Base-by-base conservation (phyloP, 768 basidiomycete species). In the Pholiota microspora region DNA sequence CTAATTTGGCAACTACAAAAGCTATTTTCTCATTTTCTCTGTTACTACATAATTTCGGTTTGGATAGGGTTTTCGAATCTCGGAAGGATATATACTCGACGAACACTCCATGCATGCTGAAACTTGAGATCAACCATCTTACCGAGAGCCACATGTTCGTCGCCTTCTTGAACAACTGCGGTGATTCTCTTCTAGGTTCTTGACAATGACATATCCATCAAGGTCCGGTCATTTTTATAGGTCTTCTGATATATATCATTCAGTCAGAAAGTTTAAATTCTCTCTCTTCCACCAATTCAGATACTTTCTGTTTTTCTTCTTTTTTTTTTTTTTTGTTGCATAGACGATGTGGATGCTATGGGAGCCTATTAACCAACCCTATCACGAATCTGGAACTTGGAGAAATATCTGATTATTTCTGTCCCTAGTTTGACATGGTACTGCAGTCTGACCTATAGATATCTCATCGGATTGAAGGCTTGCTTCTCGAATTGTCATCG, bases 141-240 rank as follows among this genome's bases (percentile, higher is more conserved):
- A 27, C 24, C n/a, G 28, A 27, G 45, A 46, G 28, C 45, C 45
- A 46, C 45, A 46, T 46, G 45, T 46, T n/a, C 45, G n/a, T 28
- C 21, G n/a, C n/a, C 25, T 36, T 36, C 35, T 18, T 36, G 35
- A 36, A 31, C 31, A 31, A 36, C n/a, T 36, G 35, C 35, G 35
- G n/a, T 36, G 35, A 36, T 36, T 36, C 35, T 36, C 35, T n/a
- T 12, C 34, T 18, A n/a, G 35, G 6, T 18, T n/a, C 18, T 15
- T 36, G n/a, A 36, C 7, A 36, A 6, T 36, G 13, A 4, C n/a
- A 36, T 36, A 35, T 15, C 2, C 35, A 36, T 18, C n/a, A n/a
- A n/a, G n/a, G n/a, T n/a, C n/a, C n/a, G n/a, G n/a, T n/a, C n/a
- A n/a, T 36, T 36, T 36, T 16, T n/a, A 9, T 36, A 16, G 35